Percentiles rank a stretch among this genome's conserved stretches.
Conservation (phyloP, 495 filamentous ascomycete species). For the Daldinia loculata region DNA sequence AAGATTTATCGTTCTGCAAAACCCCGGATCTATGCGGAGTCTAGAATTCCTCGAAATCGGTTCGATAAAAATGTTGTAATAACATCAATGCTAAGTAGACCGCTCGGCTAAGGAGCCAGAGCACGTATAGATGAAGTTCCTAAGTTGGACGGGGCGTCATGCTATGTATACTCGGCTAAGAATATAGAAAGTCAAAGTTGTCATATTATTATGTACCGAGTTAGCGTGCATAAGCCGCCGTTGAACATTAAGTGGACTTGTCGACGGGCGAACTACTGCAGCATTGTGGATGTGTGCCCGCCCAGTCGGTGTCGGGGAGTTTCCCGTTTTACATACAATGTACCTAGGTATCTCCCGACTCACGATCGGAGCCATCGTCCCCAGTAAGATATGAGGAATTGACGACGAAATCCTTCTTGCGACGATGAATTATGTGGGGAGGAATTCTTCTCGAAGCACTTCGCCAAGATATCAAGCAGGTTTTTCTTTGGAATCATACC, state of each 20-base stretch:
- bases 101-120: background rate
- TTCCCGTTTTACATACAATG: background rate
- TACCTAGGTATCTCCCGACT: slow-evolving; percentile 10
- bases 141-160: background rate
- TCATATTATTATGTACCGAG: slow-evolving; percentile 7
- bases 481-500: slow-evolving; percentile 23
- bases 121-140: background rate
- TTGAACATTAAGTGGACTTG: slow-evolving; percentile 19
- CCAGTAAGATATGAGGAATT: slow-evolving; percentile 7
- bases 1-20: background rate
- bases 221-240: slow-evolving; percentile 19
- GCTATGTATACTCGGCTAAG: background rate
- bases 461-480: slow-evolving; percentile 17
- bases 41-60: background rate
- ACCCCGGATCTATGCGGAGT: background rate
- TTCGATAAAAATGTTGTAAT: background rate
- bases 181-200: background rate
- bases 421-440: slow-evolving; percentile 10
- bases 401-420: background rate
- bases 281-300: slow-evolving; percentile 30
- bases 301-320: slow-evolving; percentile 31
- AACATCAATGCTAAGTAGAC: slow-evolving; percentile 1
- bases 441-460: slow-evolving; percentile 34
- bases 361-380: slow-evolving; percentile 15
- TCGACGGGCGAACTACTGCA: slow-evolving; percentile 31